phyloP scores from a whole-genome alignment of 192 early-diverging fungal genomes.

The Anaeromyces robustus region DNA sequence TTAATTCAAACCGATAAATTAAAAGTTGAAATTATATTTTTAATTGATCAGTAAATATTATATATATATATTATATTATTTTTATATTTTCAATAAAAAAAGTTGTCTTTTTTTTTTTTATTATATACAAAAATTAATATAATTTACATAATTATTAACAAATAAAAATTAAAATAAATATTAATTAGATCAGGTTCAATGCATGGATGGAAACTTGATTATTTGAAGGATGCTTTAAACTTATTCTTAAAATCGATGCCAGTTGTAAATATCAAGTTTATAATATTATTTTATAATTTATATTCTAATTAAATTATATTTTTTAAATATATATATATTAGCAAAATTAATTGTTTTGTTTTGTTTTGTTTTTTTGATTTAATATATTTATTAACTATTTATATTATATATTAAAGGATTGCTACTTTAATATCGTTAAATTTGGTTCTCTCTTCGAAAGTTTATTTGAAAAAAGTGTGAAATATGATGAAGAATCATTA shows the following conservation, averaged over 20 bases:
- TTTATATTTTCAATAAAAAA: too few species aligned
- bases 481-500: conserved; percentile 16
- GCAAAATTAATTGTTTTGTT: too few species aligned
- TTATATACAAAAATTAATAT: too few species aligned
- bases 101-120: too few species aligned
- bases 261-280: not conserved
- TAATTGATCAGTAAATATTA: conserved; percentile 17
- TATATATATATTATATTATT: too few species aligned
- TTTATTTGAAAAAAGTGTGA: conserved; percentile 17
- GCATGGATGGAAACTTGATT: conserved; percentile 16
- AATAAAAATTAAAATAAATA: not conserved
- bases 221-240: conserved; percentile 18
- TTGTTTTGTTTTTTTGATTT: too few species aligned
- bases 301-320: too few species aligned
- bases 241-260: conserved; percentile 30
- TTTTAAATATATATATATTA: too few species aligned
- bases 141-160: too few species aligned
- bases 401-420: too few species aligned
- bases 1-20: conserved; percentile 9
- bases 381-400: too few species aligned
- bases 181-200: conserved; percentile 30
- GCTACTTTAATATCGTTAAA: conserved; percentile 27
- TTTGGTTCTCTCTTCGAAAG: conserved; percentile 16
- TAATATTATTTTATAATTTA: too few species aligned
- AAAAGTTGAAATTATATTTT: conserved; percentile 18